These are phyloP conservation scores for Quercus glauca DNA, from an alignment of 306 rosid genomes.

Conservation along the genomic window DNA sequence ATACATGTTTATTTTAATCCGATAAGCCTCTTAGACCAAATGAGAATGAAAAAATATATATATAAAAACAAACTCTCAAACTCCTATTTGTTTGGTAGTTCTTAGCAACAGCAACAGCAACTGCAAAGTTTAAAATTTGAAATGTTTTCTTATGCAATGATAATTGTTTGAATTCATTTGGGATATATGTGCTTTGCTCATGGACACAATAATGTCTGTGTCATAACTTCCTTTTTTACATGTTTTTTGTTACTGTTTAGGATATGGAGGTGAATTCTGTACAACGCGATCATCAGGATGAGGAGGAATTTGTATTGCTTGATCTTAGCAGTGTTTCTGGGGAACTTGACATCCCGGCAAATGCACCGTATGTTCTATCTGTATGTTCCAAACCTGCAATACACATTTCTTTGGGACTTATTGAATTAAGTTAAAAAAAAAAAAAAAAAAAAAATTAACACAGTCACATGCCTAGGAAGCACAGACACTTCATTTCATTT, in stretches of 20 bases:
- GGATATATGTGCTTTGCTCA: background rate
- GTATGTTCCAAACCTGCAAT: conserved; percentile 32
- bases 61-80: too few species aligned
- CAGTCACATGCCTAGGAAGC: background rate
- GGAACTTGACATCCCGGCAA: conserved; percentile 54
- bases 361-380: conserved; percentile 65
- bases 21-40: too few species aligned
- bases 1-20: too few species aligned
- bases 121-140: too few species aligned
- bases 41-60: too few species aligned
- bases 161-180: too few species aligned
- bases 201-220: background rate
- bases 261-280: conserved; percentile 51
- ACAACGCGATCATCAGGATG: conserved; percentile 21
- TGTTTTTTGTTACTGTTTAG: background rate
- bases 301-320: conserved; percentile 75
- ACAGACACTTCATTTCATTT: too few species aligned
- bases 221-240: background rate
- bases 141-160: too few species aligned
- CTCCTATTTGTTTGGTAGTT: too few species aligned
- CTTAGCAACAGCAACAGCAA: too few species aligned
- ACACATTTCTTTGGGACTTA: background rate
- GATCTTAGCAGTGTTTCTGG: conserved; percentile 56
- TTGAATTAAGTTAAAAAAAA: background rate
- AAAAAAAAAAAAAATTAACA: background rate